A percentile compares a stretch with the other conserved stretches of the same genome.
Evolutionary conservation across 1,284 basidiomycete species (phyloP).

Genomic region (Violaceomyces palustris): DNA sequence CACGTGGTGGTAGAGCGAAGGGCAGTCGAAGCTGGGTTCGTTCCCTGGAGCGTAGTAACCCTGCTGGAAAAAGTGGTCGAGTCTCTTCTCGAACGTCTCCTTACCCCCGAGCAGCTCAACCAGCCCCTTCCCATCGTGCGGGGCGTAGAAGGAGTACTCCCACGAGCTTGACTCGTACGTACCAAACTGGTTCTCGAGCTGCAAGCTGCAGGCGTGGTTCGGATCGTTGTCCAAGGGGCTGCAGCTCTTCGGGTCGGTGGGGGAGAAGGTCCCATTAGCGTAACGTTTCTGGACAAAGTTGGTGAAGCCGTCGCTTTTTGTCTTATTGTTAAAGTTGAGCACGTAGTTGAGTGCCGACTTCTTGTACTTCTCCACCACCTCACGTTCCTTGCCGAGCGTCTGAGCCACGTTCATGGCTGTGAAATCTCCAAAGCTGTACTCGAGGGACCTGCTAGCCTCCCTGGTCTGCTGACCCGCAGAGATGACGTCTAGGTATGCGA

Average conservation of each 20-base stretch:
- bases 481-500: conserved; percentile 28
- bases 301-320: conserved; percentile 23
- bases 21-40: conserved; percentile 40
- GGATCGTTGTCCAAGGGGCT: conserved; percentile 26
- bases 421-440: conserved; percentile 58
- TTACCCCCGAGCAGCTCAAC: conserved; percentile 32
- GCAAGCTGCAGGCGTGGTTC: conserved; percentile 28
- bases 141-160: conserved; percentile 42
- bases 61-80: conserved; percentile 39
- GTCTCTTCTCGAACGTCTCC: conserved; percentile 25
- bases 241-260: conserved; percentile 33
- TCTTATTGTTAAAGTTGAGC: conserved; percentile 31
- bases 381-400: conserved; percentile 15
- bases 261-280: conserved; percentile 30
- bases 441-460: conserved; percentile 40
- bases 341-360: conserved; percentile 32
- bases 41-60: conserved; percentile 38
- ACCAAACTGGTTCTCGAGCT: conserved; percentile 35
- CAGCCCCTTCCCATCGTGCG: conserved; percentile 37
- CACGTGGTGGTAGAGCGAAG: conserved; percentile 32
- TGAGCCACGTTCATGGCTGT: conserved; percentile 30
- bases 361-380: conserved; percentile 8
- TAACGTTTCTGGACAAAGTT: conserved; percentile 35
- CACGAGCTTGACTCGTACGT: conserved; percentile 35
- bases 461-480: conserved; percentile 39